phyloP scores from a whole-genome alignment of 306 rosid genomes.

The Prunus mira region DNA sequence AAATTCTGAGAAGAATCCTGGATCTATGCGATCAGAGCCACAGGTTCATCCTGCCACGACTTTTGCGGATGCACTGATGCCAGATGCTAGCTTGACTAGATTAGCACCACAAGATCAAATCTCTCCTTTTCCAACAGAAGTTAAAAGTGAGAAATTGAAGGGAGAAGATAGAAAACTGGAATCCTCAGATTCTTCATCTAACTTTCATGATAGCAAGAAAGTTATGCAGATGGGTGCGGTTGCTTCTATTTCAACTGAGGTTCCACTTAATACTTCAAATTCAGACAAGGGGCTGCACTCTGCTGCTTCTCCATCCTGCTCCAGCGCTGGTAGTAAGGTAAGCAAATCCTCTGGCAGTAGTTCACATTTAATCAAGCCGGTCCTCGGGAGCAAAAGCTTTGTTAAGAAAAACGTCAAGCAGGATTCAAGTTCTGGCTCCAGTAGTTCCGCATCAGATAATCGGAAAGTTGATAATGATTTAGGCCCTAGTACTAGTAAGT shows the following conservation, averaged over 20 bases:
- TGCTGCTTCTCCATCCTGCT: conserved; percentile 48
- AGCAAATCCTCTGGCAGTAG: conserved; percentile 54
- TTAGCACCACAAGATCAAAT: conserved; percentile 45
- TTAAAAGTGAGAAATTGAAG: conserved; percentile 32
- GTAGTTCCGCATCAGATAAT: conserved; percentile 33
- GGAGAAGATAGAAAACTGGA: conserved; percentile 29
- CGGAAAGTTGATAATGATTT: conserved; percentile 35
- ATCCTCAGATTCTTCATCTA: conserved; percentile 33
- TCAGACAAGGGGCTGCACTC: conserved; percentile 34
- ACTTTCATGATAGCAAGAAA: conserved; percentile 32
- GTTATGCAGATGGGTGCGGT: conserved; percentile 27
- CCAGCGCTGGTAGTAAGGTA: conserved; percentile 38
- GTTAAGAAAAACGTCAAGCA: conserved; percentile 64
- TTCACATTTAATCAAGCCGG: conserved; percentile 56
- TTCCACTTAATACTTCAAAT: conserved; percentile 32
- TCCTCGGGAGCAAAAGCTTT: conserved; percentile 57
- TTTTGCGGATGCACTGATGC: conserved; percentile 24
- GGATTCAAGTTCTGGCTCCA: conserved; percentile 44
- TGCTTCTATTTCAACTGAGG: conserved; percentile 38
- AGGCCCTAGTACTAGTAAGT: conserved; percentile 38
- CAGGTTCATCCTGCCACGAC: conserved; percentile 33
- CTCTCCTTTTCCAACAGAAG: conserved; percentile 41
- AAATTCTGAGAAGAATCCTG: conserved; percentile 39
- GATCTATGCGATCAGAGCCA: conserved; percentile 27
- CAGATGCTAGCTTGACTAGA: conserved; percentile 29